Evolutionary conservation across 306 rosid genomes (phyloP), one percentile per base, ranked within the genome.

Genomic region (Echinosophora koreensis): DNA sequence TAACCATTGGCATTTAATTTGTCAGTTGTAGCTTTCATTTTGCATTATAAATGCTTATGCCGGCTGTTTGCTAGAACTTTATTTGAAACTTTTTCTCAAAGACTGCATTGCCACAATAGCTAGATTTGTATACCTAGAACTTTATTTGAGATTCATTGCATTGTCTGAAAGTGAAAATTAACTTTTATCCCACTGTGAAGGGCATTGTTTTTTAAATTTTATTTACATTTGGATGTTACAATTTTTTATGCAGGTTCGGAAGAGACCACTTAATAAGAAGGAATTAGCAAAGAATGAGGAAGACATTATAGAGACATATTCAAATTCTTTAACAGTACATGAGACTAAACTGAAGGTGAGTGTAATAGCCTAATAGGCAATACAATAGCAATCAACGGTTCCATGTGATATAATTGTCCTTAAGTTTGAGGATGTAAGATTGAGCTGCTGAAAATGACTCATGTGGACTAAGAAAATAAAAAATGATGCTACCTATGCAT

Each of bases 331-430:
- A 47, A 93, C 98, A 44, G 98, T 96, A 38, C 97, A 96, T 44
- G 99, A 96, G 82, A 96, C 99, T 60, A 96, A 96, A 78, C 91
- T 93, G 61, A 96, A 96, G 98, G 99, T 88, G 79, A 80, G 71
- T 73, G 13, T 57, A 44, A 57, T 52, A 28, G 55, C 59, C 41
- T 57, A 44, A 57, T 52, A 28, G 55, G 66, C 41, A 47, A 22
- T 73, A 50, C 49, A 63, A 35, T 67, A 50, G 4, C 16, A 50
- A 32, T 66, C 28, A 38, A 32, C 39, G 17, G 38, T 55, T 75
- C 63, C 44, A 50, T 69, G 56, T 42, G 34, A 41, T 73, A 34
- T 32, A 5, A 5, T 51, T 47, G 15, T 67, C 18, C 63, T 34
- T 58, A 5, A 41, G 41, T 34, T 59, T 50, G 42, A 35, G 7